A percentile compares a stretch with the other conserved stretches of the same genome.
phyloP scores from a whole-genome alignment of 805 yeast species.

The Torulaspora microellipsoides region DNA sequence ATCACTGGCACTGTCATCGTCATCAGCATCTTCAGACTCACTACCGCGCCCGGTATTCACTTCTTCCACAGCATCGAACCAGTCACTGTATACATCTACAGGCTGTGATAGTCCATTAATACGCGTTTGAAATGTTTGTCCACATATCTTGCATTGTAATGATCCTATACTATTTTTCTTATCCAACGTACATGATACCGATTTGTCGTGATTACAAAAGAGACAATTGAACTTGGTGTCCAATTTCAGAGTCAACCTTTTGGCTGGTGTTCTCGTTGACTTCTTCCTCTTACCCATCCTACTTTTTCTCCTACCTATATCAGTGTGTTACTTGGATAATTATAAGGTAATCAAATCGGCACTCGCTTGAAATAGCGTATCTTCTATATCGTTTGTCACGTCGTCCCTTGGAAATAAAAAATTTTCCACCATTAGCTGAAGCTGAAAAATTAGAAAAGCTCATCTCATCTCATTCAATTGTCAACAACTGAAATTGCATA shows the following conservation, averaged over 20 bases:
- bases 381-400: not conserved
- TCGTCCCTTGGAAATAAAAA: not conserved
- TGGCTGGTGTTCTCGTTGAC: constrained; percentile 75
- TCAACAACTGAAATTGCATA: not conserved
- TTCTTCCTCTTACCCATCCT: constrained; percentile 75
- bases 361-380: no score
- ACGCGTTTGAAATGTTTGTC: constrained; percentile 85
- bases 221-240: constrained; percentile 85
- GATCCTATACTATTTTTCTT: constrained; percentile 82
- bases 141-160: constrained; percentile 86
- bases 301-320: not conserved
- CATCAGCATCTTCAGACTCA: constrained; percentile 30
- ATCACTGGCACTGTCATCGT: constrained; percentile 31
- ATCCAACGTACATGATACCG: constrained; percentile 84
- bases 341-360: no score
- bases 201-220: constrained; percentile 92
- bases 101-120: constrained; percentile 78
- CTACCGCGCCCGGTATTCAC: constrained; percentile 39
- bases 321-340: not conserved
- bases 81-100: constrained; percentile 90
- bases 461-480: constrained; percentile 19
- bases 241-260: constrained; percentile 69
- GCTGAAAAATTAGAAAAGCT: constrained; percentile 13
- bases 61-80: constrained; percentile 95
- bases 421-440: not conserved